phyloP scores from a whole-genome alignment of 768 basidiomycete species.

The Tephrocybe sp. region DNA sequence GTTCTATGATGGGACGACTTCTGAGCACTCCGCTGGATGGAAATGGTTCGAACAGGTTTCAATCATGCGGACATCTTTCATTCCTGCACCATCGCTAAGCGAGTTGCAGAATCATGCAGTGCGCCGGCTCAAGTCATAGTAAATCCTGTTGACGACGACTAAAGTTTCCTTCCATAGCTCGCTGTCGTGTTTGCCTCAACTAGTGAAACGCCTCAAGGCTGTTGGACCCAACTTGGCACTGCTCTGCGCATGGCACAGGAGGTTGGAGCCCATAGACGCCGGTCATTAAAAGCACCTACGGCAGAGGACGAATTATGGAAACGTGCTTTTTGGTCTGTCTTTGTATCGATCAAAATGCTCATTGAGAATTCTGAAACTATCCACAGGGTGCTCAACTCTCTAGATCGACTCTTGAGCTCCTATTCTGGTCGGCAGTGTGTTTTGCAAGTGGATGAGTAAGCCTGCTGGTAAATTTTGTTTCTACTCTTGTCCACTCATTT shows the following conservation, averaged over 20 bases:
- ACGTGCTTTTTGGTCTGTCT: constrained; percentile 56
- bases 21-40: constrained; percentile 53
- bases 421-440: constrained; percentile 69
- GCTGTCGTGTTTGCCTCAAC: constrained; percentile 48
- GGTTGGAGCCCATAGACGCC: constrained; percentile 64
- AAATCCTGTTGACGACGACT: neutral
- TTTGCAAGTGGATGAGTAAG: constrained; percentile 75
- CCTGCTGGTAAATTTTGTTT: constrained; percentile 10
- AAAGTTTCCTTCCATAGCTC: constrained; percentile 33
- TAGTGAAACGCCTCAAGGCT: constrained; percentile 48
- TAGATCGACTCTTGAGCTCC: constrained; percentile 48
- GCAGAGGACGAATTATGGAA: constrained; percentile 76
- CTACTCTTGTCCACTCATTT: neutral
- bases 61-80: constrained; percentile 57
- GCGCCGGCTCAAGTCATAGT: constrained; percentile 29
- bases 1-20: constrained; percentile 43
- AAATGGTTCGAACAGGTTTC: constrained; percentile 68
- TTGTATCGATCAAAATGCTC: neutral
- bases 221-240: constrained; percentile 65
- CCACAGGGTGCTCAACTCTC: constrained; percentile 46
- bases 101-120: constrained; percentile 74
- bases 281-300: constrained; percentile 30
- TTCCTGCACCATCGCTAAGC: constrained; percentile 59
- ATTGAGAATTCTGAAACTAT: neutral
- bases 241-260: constrained; percentile 76